phyloP scores from a whole-genome alignment of 345 rosid species.

The Clarkia xantiana region DNA sequence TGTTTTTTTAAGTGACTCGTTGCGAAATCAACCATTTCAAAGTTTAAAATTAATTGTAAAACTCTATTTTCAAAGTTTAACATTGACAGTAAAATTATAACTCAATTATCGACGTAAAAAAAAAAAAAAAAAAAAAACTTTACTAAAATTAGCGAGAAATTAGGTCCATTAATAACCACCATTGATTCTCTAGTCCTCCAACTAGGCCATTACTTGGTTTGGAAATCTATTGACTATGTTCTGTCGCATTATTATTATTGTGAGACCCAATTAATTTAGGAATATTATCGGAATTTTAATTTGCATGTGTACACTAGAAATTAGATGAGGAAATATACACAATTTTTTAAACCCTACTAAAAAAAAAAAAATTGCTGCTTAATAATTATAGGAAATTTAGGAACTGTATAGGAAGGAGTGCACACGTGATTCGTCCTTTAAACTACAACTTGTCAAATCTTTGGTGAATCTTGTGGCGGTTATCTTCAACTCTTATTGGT shows the following conservation, averaged over 20 bases:
- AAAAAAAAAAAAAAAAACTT: too few species aligned
- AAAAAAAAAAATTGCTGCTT: neutral
- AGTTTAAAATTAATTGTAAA: too few species aligned
- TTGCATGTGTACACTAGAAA: slow-evolving; percentile 6
- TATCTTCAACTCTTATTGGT: slow-evolving; percentile 4
- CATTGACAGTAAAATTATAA: too few species aligned
- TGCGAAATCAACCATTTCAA: too few species aligned
- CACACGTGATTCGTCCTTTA: slow-evolving; percentile 9
- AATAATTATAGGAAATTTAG: slow-evolving; percentile 1
- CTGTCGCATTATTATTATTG: neutral
- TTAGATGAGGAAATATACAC: neutral
- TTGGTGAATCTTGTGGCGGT: slow-evolving; percentile 13
- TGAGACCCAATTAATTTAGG: neutral
- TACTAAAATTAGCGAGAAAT: too few species aligned
- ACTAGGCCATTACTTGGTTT: neutral
- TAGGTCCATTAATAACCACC: too few species aligned
- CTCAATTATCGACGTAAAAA: too few species aligned
- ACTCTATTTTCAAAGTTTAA: too few species aligned
- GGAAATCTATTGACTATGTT: neutral
- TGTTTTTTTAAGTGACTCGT: too few species aligned
- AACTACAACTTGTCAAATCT: slow-evolving; percentile 5
- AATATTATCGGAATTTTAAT: neutral
- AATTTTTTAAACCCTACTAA: slow-evolving; percentile 1
- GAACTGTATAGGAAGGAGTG: slow-evolving; percentile 9
- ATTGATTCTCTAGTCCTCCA: too few species aligned